Evolutionary conservation across 2,329 filamentous ascomycete species (phyloP), one percentile per base, ranked within the genome.

Genomic region (Colletotrichum sp.): DNA sequence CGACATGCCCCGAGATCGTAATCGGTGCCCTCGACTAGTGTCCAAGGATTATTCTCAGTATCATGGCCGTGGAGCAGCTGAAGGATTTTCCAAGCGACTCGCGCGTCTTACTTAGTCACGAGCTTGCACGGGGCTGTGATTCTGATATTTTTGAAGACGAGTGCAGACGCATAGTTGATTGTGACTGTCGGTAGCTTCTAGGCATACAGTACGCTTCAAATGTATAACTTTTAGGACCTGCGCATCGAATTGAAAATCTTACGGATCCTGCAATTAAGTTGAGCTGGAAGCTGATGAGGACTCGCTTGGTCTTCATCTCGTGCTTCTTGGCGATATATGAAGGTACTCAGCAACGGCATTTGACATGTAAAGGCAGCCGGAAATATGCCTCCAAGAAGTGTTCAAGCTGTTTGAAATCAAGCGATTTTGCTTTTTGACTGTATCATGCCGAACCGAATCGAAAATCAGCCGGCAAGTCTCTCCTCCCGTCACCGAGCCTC

Each of bases 21-120:
- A 1, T 0, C n/a, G n/a, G 4, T 48, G n/a, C 3, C n/a, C 3
- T 12, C 2, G 2, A 21, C 43, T 48, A 21, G 43, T 48, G 9
- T 13, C 6, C 1, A 8, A 8, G 0, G 18, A 21, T 13, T 48
- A 48, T 48, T 48, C 43, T 48, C 0, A 12, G 43, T 48, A 48
- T 21, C 10, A 48, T 1, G 4, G 4, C 10, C 1, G 43, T 48
- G n/a, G 10, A 21, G n/a, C 4, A 21, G 4, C 3, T 48, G 3
- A 48, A 13, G 0, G 21, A n/a, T 21, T 13, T 12, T 10, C 10
- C 13, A 13, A 48, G 10, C 43, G 5, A 48, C 10, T 48, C 3
- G 43, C 43, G 1, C 0, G 3, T 48, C 10, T 2, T 7, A 4
- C 10, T 21, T 9, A 0, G 5, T 21, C 43, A 52, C 2, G 13